These are phyloP conservation scores for Candida quercuum DNA, from an alignment of 805 yeast genomes.

Conservation along the genomic window DNA sequence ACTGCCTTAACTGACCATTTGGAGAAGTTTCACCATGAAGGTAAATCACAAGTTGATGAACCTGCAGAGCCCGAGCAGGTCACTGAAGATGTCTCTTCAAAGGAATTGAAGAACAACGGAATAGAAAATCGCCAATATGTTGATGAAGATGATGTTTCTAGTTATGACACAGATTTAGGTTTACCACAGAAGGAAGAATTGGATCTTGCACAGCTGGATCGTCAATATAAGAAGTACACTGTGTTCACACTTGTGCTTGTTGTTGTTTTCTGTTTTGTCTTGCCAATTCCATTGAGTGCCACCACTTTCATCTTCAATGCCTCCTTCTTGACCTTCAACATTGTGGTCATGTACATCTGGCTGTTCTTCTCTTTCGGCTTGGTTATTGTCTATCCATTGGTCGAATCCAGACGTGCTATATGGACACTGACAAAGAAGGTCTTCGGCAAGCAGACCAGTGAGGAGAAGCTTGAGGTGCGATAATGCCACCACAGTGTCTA, in stretches of 20 bases:
- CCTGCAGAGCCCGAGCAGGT: too few species aligned
- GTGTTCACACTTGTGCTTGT: constrained; percentile 21
- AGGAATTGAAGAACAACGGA: neutral
- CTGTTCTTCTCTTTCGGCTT: constrained; percentile 28
- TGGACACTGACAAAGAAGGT: constrained; percentile 4
- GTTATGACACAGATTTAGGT: constrained; percentile 12
- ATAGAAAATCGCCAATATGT: constrained; percentile 1
- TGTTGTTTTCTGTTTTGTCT: constrained; percentile 23
- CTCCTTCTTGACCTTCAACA: constrained; percentile 27
- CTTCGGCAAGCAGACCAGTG: too few species aligned
- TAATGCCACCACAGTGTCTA: too few species aligned
- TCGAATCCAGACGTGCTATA: constrained; percentile 20
- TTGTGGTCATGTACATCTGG: constrained; percentile 30
- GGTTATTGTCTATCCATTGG: constrained; percentile 27
- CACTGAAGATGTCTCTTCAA: too few species aligned
- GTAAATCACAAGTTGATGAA: too few species aligned
- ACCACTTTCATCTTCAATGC: constrained; percentile 29
- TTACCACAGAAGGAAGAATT: constrained; percentile 22
- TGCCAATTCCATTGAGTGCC: constrained; percentile 31
- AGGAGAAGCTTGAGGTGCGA: too few species aligned
- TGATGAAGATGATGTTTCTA: constrained; percentile 2
- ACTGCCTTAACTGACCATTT: constrained; percentile 21
- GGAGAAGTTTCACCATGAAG: constrained; percentile 5
- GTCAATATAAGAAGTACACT: constrained; percentile 27
- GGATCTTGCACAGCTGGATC: constrained; percentile 23